Percentiles rank a stretch among this genome's conserved stretches.
These are phyloP conservation scores for Cordyceps pruinosa DNA, from an alignment of 2,329 filamentous ascomycete genomes.

Conservation along the genomic window DNA sequence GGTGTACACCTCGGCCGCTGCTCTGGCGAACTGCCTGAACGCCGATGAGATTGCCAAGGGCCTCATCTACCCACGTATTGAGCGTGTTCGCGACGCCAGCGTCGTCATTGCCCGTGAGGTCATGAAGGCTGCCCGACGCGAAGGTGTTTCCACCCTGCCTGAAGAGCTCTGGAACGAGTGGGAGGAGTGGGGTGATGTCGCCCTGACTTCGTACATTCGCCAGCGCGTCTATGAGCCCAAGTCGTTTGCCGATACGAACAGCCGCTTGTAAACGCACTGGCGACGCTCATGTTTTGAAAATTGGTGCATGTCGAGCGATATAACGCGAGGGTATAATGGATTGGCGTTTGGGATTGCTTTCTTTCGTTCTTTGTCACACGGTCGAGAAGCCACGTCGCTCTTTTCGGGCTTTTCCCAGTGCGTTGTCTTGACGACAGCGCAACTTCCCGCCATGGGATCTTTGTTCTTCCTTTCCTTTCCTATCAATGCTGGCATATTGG, in stretches of 20 bases:
- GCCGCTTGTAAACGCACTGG: slow-evolving; percentile 22
- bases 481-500: slow-evolving; percentile 8
- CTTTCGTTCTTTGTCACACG: neutral
- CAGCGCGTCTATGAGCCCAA: slow-evolving; percentile 53
- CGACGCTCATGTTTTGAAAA: neutral
- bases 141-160: slow-evolving; percentile 63
- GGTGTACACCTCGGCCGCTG: slow-evolving; percentile 89
- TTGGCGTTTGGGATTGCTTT: neutral
- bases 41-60: slow-evolving; percentile 74
- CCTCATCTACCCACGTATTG: slow-evolving; percentile 84
- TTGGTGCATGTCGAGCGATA: neutral
- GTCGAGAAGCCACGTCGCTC: neutral
- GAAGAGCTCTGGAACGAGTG: slow-evolving; percentile 67
- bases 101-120: slow-evolving; percentile 82
- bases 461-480: neutral
- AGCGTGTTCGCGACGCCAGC: slow-evolving; percentile 85
- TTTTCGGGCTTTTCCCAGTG: neutral
- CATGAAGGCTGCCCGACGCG: slow-evolving; percentile 82
- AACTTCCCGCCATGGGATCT: neutral
- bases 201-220: slow-evolving; percentile 54
- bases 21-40: slow-evolving; percentile 71
- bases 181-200: slow-evolving; percentile 63
- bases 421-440: neutral
- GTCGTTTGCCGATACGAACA: slow-evolving; percentile 32
- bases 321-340: slow-evolving; percentile 6